Evolutionary conservation across 768 basidiomycete genomes (phyloP).

Genomic region (Termitomyces sp.): DNA sequence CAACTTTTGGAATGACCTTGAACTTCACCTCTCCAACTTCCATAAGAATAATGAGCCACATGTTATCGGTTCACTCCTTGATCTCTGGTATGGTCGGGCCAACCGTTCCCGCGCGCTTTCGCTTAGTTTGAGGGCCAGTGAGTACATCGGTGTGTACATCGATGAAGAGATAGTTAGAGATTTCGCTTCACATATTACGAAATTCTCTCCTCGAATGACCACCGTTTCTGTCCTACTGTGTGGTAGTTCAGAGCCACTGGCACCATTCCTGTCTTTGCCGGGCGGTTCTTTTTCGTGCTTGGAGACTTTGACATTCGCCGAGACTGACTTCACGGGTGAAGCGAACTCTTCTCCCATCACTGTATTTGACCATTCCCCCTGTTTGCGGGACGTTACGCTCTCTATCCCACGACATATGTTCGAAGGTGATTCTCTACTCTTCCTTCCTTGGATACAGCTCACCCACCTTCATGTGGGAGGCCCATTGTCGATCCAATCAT

Average conservation of each 20-base stretch:
- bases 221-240: background rate
- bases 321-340: background rate
- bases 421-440: background rate
- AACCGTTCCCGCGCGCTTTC: background rate
- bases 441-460: slow-evolving; percentile 2
- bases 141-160: no score
- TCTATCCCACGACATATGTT: background rate
- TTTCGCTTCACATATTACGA: background rate
- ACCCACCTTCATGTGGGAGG: background rate
- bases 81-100: background rate
- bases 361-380: background rate
- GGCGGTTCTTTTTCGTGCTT: background rate
- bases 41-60: background rate
- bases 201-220: background rate
- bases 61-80: background rate
- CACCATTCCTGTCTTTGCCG: background rate
- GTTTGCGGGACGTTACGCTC: background rate
- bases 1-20: background rate
- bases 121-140: background rate
- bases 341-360: background rate
- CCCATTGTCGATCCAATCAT: background rate
- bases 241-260: background rate
- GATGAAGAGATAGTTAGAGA: background rate
- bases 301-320: background rate
- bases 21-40: background rate